These are phyloP conservation scores for Prunus mume DNA, from an alignment of 306 rosid genomes.

Conservation along the genomic window DNA sequence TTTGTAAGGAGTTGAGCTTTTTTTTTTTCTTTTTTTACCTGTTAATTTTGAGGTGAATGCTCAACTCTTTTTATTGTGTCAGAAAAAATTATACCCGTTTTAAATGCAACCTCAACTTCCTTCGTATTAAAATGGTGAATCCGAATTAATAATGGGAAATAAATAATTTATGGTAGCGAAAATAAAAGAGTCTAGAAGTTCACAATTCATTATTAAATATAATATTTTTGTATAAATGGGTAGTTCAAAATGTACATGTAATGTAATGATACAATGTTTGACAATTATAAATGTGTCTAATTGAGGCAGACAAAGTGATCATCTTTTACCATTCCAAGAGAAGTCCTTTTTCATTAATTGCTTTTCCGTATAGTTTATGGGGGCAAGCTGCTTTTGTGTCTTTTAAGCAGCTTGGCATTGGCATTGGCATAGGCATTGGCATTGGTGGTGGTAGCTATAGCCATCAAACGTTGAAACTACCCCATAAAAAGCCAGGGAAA, in stretches of 20 bases:
- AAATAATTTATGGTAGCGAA: too few relatives aligned
- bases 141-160: too few relatives aligned
- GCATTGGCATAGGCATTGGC: too few relatives aligned
- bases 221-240: too few relatives aligned
- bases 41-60: too few relatives aligned
- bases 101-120: too few relatives aligned
- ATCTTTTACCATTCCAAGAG: constrained; percentile 44
- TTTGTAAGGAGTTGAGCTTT: too few relatives aligned
- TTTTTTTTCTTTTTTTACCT: rapidly evolving
- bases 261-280: constrained; percentile 21
- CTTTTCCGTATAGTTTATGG: constrained; percentile 12
- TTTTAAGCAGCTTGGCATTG: constrained; percentile 23
- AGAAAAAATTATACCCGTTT: too few relatives aligned
- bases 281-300: constrained; percentile 37
- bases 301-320: constrained; percentile 58
- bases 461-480: constrained; percentile 21
- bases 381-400: constrained; percentile 38
- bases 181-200: too few relatives aligned
- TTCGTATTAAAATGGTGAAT: rapidly evolving
- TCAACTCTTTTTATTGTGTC: too few relatives aligned
- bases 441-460: neutral
- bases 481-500: constrained; percentile 13
- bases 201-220: too few relatives aligned
- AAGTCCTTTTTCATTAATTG: constrained; percentile 21
- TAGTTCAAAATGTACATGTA: too few relatives aligned